These are phyloP conservation scores for Salvia splendens DNA, from an alignment of 257 asterid genomes.

Conservation along the genomic window DNA sequence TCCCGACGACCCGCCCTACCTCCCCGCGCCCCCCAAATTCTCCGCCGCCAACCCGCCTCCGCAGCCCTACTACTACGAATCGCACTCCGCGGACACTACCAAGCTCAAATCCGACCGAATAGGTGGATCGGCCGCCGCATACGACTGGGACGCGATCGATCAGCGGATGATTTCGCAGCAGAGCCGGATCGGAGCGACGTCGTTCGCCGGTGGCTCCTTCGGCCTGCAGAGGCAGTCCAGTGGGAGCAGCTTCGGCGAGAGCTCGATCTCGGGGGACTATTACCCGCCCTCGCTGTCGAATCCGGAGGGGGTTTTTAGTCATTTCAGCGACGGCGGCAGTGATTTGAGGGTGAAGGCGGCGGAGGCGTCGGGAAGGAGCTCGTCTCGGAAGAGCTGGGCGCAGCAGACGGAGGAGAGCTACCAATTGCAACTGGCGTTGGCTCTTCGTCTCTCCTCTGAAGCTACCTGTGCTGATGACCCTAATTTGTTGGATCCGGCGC, in stretches of 20 bases:
- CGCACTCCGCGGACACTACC: slow-evolving; percentile 49
- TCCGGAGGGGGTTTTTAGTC: slow-evolving; percentile 39
- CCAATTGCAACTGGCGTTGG: slow-evolving; percentile 88
- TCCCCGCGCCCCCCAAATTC: slow-evolving; percentile 39
- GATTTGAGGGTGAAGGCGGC: slow-evolving; percentile 48
- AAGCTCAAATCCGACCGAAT: too few species aligned
- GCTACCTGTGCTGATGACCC: slow-evolving; percentile 85
- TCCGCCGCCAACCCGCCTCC: slow-evolving; percentile 36
- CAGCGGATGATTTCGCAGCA: slow-evolving; percentile 53
- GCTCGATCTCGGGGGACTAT: slow-evolving; percentile 75
- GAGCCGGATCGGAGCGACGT: slow-evolving; percentile 58
- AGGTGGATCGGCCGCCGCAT: slow-evolving; percentile 29
- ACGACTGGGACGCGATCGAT: slow-evolving; percentile 74
- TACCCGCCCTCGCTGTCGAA: slow-evolving; percentile 60
- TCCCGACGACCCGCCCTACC: slow-evolving; percentile 61
- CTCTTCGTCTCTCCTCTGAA: slow-evolving; percentile 84
- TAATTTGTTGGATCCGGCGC: slow-evolving; percentile 71
- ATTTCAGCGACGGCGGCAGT: slow-evolving; percentile 51
- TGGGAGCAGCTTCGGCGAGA: slow-evolving; percentile 89
- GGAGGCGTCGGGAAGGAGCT: slow-evolving; percentile 51
- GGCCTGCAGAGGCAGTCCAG: slow-evolving; percentile 53
- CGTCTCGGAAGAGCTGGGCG: slow-evolving; percentile 88
- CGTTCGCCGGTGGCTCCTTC: slow-evolving; percentile 38
- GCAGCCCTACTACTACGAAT: slow-evolving; percentile 50
- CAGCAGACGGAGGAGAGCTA: slow-evolving; percentile 98